Percentiles rank a stretch among this genome's conserved stretches.
Conservation (phyloP, 2,329 filamentous ascomycete genomes). For the Camillea tinctor region DNA sequence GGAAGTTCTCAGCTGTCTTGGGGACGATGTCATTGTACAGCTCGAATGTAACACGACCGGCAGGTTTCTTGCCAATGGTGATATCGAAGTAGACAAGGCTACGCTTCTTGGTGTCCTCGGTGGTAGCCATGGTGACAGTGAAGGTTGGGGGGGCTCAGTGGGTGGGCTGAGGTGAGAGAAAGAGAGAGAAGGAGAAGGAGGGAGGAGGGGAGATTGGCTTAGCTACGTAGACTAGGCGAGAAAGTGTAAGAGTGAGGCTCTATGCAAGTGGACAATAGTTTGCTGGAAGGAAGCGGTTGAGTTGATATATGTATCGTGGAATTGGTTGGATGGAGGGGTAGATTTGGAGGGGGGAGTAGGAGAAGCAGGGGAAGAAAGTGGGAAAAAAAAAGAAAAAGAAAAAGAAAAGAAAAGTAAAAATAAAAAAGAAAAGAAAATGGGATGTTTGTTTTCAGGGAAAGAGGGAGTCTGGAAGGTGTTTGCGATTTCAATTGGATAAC, state of each 20-base stretch:
- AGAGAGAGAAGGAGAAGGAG: not conserved
- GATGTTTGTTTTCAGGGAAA: not conserved
- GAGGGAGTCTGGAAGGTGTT: not conserved
- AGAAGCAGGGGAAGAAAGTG: not conserved
- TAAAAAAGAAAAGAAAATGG: not conserved
- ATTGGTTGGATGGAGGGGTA: not conserved
- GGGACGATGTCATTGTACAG: conserved; percentile 76
- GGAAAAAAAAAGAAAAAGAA: not conserved
- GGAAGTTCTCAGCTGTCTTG: conserved; percentile 96
- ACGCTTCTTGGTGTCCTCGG: conserved; percentile 52
- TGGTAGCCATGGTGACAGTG: conserved; percentile 25
- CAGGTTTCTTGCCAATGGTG: conserved; percentile 68
- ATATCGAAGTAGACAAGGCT: conserved; percentile 93
- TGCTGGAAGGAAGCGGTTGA: not conserved
- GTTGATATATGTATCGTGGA: not conserved
- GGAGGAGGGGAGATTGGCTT: not conserved
- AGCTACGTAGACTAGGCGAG: too few relatives aligned
- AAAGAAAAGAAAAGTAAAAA: not conserved
- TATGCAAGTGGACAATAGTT: too few relatives aligned
- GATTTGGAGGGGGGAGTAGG: not conserved
- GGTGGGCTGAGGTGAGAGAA: not conserved
- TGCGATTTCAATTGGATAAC: conserved; percentile 1
- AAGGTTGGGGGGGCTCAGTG: not conserved
- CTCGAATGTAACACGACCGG: conserved; percentile 83
- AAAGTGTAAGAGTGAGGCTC: too few relatives aligned